phyloP scores from a whole-genome alignment of 2,329 filamentous ascomycete genomes.

The Penicillium rolfsii region DNA sequence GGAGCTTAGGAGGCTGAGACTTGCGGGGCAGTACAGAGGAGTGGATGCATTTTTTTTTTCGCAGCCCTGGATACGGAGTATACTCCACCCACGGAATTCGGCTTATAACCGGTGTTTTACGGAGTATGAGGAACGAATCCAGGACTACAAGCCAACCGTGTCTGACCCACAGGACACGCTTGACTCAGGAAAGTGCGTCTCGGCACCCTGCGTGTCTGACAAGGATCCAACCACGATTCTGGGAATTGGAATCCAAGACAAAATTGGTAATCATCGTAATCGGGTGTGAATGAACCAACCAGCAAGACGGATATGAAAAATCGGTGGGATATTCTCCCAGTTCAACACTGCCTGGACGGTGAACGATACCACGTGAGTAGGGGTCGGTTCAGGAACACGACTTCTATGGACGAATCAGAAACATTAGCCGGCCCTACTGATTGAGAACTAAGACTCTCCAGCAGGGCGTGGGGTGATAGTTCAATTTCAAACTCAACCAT shows the following conservation, averaged over 20 bases:
- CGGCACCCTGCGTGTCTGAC: conserved; percentile 19
- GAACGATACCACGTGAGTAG: conserved; percentile 17
- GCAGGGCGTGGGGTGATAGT: conserved; percentile 13
- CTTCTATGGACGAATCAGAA: conserved; percentile 10
- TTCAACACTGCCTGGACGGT: conserved; percentile 5
- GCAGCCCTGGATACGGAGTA: background rate
- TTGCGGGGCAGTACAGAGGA: background rate
- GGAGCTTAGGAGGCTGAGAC: background rate
- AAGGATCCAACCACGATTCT: conserved; percentile 7
- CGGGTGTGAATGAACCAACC: conserved; percentile 21
- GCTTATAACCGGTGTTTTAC: conserved; percentile 1
- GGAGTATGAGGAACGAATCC: conserved; percentile 12
- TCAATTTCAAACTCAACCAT: conserved; percentile 24
- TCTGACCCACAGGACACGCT: conserved; percentile 6
- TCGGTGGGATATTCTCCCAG: conserved; percentile 6
- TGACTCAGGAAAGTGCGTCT: conserved; percentile 11
- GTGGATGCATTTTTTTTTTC: conserved; percentile 1
- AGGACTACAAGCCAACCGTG: conserved; percentile 1
- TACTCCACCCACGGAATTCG: conserved; percentile 10
- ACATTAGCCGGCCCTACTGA: background rate
- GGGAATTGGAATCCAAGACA: conserved; percentile 10
- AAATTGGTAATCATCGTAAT: conserved; percentile 1
- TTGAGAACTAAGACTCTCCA: background rate
- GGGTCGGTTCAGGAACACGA: conserved; percentile 15
- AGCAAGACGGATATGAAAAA: background rate